Base-by-base conservation (phyloP, 768 basidiomycete species). In the Pleurotus tuoliensis region DNA sequence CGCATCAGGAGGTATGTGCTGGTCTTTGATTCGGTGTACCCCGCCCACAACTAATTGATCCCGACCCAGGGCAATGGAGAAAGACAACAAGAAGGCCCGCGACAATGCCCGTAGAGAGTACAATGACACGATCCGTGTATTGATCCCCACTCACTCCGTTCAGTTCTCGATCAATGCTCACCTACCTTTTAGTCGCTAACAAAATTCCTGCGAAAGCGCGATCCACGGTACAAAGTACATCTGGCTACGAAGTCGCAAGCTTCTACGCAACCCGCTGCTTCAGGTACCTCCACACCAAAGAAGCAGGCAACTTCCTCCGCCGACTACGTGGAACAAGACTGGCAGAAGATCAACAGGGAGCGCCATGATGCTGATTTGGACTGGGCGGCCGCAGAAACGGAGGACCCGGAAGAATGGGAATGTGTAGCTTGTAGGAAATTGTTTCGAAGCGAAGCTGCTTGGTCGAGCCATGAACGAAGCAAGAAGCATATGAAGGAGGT, bases 381-480 rank as follows among this genome's bases (percentile, higher is more conserved):
- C 58, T 91, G 88, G 87, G 85, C 84, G 3, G 78, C 78, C 6
- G 88, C 80, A 2, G 89, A 88, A 66, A 85, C 83, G 5, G 83
- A 82, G 25, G 82, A 87, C 57, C 71, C 80, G 4, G 90, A 93
- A 63, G 90, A 90, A 66, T 94, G 89, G 87, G 94, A 96, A 67
- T 99, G 97, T 64, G 87, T 98, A n/a, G 95, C 87, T 6, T 99
- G 97, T 64, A 78, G 82, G 25, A 98, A 97, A 74, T 78, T 81
- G 0, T 98, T 98, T 67, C 76, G 87, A 64, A 94, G 88, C 61
- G 94, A 98, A 63, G 91, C 92, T 0, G 92, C 94, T 4, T 99
- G 95, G 95, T 79, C 87, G 62, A 98, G 94, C 68, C 97, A 98
- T 61, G 97, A 98, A 69, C 78, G 94, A 61, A 97, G 94, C 69